Evolutionary conservation across 345 rosid genomes (phyloP), one percentile per base, ranked within the genome.

Genomic region (Sapria himalayana): DNA sequence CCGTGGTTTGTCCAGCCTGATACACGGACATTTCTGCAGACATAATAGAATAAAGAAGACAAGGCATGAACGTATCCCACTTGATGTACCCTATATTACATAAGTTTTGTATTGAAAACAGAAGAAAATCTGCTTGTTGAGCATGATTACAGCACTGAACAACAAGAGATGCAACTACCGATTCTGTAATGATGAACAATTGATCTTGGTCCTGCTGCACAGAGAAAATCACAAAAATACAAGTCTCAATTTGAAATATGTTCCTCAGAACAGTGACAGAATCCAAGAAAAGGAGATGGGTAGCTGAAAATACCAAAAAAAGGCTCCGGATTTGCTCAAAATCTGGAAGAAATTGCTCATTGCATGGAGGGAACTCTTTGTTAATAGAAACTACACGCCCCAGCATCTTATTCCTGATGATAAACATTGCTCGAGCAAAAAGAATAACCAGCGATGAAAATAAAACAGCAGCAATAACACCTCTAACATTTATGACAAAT

Each of bases 91-190:
- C 77, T 25, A 72, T 69, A 22, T 65, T 53, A 46, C 75, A 72
- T 57, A 89, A 68, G 48, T 71, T 71, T 57, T 74, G 80, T 39
- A 84, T 55, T 24, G 93, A 75, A 73, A 82, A 89, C 42, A 89
- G 91, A 42, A 89, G 77, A 63, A 89, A 89, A 37, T 82, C 95
- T 6, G 98, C 84, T 25, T 84, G 58, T 12, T 94, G 93, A 31
- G 74, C 93, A 61, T 89, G 98, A 52, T 58, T 56, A 55, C 92
- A 70, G 41, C 86, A 82, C 57, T 62, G 79, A 52, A 71, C 59
- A 46, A 79, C 95, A 63, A 79, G 50, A 52, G 77, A 63, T 65
- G 79, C 75, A 54, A 82, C 65, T 39, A 79, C 74, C 21, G 86
- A 64, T 51, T 89, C 98, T 2, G 95, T 71, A 38, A 74, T 78